Evolutionary conservation across 75 land plant genomes (phyloP).

Genomic region (Ceratopteris richardii): DNA sequence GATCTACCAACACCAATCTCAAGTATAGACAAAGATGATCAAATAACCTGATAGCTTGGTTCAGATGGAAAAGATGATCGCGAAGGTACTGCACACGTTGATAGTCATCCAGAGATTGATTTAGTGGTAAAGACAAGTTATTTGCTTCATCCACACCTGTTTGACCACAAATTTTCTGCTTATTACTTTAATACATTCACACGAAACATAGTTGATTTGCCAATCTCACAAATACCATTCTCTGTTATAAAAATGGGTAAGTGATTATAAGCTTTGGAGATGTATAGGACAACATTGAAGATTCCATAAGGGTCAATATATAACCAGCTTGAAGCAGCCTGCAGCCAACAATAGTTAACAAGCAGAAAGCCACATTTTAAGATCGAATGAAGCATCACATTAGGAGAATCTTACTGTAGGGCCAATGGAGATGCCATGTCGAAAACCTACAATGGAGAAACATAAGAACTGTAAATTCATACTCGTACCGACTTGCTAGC

Average conservation of each 20-base stretch:
- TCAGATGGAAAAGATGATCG: slow-evolving; percentile 9
- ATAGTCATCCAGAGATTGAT: slow-evolving; percentile 14
- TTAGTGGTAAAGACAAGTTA: background rate
- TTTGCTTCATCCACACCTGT: slow-evolving; percentile 22
- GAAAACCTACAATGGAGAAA: background rate
- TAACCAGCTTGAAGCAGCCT: slow-evolving; percentile 31
- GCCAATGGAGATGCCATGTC: background rate
- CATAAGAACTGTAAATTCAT: background rate
- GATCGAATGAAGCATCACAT: no score
- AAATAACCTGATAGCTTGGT: slow-evolving; percentile 19
- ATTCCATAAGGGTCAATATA: slow-evolving; percentile 48
- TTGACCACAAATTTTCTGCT: background rate
- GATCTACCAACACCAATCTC: no score
- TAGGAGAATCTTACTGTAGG: background rate
- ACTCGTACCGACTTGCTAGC: background rate
- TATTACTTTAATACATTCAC: no score
- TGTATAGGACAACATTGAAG: slow-evolving; percentile 39
- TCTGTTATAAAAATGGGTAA: slow-evolving; percentile 52
- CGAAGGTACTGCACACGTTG: slow-evolving; percentile 10
- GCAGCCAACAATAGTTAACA: background rate
- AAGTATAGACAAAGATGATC: no score
- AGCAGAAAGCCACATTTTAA: background rate
- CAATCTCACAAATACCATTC: slow-evolving; percentile 39
- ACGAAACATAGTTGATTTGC: background rate
- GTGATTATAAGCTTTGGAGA: slow-evolving; percentile 43